Evolutionary conservation across 106 monocot species (phyloP).

Genomic region (Dendrobium officinale): DNA sequence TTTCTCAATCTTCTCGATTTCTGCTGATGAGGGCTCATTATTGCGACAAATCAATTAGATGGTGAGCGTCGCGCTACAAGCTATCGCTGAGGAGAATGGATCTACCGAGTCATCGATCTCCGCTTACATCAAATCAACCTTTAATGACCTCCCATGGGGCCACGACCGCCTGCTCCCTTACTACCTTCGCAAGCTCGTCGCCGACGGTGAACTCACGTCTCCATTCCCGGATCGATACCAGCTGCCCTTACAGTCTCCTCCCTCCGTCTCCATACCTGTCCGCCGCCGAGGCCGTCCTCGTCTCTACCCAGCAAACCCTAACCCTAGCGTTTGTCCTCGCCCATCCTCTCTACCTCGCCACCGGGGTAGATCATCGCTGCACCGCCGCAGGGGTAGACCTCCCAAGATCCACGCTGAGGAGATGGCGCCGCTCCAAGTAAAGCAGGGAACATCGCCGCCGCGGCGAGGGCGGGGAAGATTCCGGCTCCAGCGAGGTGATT

Average conservation of each 20-base stretch:
- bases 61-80: constrained; percentile 19
- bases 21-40: background rate
- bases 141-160: constrained; percentile 11
- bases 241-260: background rate
- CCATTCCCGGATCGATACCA: constrained; percentile 1
- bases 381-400: background rate
- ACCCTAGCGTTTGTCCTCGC: background rate
- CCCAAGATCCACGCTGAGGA: background rate
- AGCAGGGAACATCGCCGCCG: background rate
- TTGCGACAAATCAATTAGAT: constrained; percentile 13
- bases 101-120: constrained; percentile 27
- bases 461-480: background rate
- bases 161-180: constrained; percentile 21
- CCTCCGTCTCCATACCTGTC: background rate
- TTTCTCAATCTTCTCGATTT: background rate
- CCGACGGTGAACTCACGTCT: constrained; percentile 5
- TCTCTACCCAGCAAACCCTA: background rate
- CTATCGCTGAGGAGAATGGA: constrained; percentile 14
- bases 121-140: constrained; percentile 16
- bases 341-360: background rate
- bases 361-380: background rate
- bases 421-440: background rate
- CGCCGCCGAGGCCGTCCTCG: constrained; percentile 1
- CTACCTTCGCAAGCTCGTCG: constrained; percentile 24
- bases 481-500: background rate